Percentiles rank a stretch among this genome's conserved stretches.
Evolutionary conservation across 352 stramenopile genomes (phyloP).

Genomic region (Globisporangium viniferum): DNA sequence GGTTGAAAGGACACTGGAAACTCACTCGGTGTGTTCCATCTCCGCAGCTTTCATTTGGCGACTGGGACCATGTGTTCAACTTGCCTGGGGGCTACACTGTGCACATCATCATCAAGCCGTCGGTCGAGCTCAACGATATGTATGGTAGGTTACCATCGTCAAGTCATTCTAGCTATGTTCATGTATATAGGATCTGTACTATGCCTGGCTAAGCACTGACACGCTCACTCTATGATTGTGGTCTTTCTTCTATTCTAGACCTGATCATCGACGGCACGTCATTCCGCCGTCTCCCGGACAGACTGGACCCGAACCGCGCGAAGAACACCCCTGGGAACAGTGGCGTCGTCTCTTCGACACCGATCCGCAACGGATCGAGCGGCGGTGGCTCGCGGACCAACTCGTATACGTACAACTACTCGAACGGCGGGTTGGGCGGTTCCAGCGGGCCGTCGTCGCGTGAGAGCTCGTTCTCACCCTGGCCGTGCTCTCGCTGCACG

Average conservation of each 20-base stretch:
- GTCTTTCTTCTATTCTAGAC: slow-evolving; percentile 27
- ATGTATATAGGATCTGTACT: neutral
- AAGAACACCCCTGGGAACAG: slow-evolving; percentile 20
- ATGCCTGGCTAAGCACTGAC: neutral
- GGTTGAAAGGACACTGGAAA: neutral
- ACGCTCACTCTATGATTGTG: neutral
- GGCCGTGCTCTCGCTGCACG: slow-evolving; percentile 70
- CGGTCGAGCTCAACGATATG: slow-evolving; percentile 84
- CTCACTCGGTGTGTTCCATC: neutral
- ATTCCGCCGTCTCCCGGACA: slow-evolving; percentile 71
- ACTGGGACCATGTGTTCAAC: slow-evolving; percentile 87
- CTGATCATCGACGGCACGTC: slow-evolving; percentile 80
- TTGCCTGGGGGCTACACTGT: slow-evolving; percentile 72
- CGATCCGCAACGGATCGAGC: slow-evolving; percentile 19
- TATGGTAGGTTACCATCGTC: slow-evolving; percentile 52
- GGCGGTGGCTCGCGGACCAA: slow-evolving; percentile 22
- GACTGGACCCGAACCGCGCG: slow-evolving; percentile 42
- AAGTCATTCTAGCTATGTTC: neutral
- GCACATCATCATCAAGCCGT: slow-evolving; percentile 85
- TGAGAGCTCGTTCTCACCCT: slow-evolving; percentile 59
- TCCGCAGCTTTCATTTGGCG: slow-evolving; percentile 62
- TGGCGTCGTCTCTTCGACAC: slow-evolving; percentile 25
- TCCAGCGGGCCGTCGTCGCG: slow-evolving; percentile 33
- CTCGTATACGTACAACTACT: slow-evolving; percentile 48
- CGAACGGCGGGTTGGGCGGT: slow-evolving; percentile 19